Evolutionary conservation across 768 basidiomycete genomes (phyloP), one percentile per base, ranked within the genome.

Genomic region (Lactarius sanguifluus): DNA sequence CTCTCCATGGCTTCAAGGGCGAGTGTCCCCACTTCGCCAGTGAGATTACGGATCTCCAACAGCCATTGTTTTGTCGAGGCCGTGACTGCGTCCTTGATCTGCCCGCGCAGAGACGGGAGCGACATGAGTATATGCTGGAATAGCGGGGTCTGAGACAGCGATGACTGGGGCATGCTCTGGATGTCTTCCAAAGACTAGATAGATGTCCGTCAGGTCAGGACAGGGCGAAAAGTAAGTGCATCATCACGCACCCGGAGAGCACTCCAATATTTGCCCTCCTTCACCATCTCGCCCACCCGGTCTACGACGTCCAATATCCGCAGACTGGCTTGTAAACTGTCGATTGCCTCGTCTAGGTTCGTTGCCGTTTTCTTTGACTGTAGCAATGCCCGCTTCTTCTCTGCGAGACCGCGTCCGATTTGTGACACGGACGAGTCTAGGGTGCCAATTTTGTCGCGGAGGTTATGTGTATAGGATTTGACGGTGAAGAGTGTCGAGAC

Each of bases 41-140:
- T 92, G 65, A 90, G 83, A 71, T 97, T 94, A 64, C 97, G 82
- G 61, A 98, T 94, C 72, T 98, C 96, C 57, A 97, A 85, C 32
- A 99, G 79, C 97, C 97, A 99, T 69, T 96, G 90, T 73, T 98
- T 98, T 81, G 92, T 90, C 5, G 94, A 93, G 0, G 94, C 93
- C 4, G 93, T 96, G 5, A 98, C 96, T 1, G 93, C 90, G 72
- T 92, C 92, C 76, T 94, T 93, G 74, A 99, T 92, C 72, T 95
- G 92, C 20, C 81, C 79, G 7, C 95, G 89, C 52, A 96, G 81
- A 1, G 95, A 96, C 4, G 97, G 97, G 52, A 99, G 78, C 1
- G 96, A 96, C 2, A 91, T 91, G 20, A 98, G 79, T 69, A 99
- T 83, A 79, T 97, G 89, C 64, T 92, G 90, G 73, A 94, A 96